Evolutionary conservation across 1,139 yeast genomes (phyloP).

Genomic region (Scheffersomyces cryptocercus): DNA sequence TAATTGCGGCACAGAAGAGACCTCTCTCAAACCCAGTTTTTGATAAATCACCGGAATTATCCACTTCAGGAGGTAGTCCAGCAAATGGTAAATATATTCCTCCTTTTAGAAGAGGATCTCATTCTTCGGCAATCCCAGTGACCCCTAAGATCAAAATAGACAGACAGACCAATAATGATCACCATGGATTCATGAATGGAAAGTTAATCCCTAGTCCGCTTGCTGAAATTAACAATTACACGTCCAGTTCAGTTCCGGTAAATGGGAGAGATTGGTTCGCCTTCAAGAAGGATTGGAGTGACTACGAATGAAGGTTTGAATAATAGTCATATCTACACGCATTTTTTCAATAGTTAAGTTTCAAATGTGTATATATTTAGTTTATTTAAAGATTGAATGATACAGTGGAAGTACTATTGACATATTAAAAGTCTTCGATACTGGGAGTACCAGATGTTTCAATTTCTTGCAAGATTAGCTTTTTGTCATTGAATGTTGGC

Average conservation of each 20-base stretch:
- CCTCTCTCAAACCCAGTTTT: slow-evolving; percentile 11
- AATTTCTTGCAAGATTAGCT: slow-evolving; percentile 3
- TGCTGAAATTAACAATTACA: slow-evolving; percentile 18
- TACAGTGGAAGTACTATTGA: no score
- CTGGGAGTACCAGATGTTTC: no score
- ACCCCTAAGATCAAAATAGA: background rate
- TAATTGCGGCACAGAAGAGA: slow-evolving; percentile 6
- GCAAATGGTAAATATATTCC: slow-evolving; percentile 65
- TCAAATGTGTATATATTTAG: background rate
- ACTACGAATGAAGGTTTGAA: slow-evolving; percentile 22
- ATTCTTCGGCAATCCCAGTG: slow-evolving; percentile 11
- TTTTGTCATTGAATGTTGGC: slow-evolving; percentile 10
- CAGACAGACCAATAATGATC: background rate
- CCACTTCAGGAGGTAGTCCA: slow-evolving; percentile 24
- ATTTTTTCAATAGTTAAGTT: slow-evolving; percentile 1
- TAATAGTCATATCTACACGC: background rate
- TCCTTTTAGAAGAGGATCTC: slow-evolving; percentile 62
- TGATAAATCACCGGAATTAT: slow-evolving; percentile 6
- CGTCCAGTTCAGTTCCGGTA: slow-evolving; percentile 45
- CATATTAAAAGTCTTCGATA: no score
- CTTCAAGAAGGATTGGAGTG: slow-evolving; percentile 36
- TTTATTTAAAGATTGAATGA: no score
- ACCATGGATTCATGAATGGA: slow-evolving; percentile 9
- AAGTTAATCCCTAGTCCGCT: slow-evolving; percentile 5
- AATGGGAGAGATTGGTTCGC: slow-evolving; percentile 41